These are phyloP conservation scores for Phalaenopsis aphrodite DNA, from an alignment of 106 monocot species.

Conservation along the genomic window DNA sequence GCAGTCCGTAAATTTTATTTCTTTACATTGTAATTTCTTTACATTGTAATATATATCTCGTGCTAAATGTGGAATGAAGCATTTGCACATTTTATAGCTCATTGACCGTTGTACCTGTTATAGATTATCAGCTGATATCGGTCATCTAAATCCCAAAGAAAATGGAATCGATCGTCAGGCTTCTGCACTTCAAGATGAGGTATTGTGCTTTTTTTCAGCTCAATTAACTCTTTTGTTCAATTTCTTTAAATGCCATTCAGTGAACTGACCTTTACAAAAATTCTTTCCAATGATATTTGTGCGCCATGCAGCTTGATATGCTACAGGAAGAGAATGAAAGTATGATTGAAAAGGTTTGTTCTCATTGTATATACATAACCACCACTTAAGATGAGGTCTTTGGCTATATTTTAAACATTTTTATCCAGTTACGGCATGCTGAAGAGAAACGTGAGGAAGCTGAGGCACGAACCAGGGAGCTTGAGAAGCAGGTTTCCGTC, in stretches of 20 bases:
- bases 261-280: background rate
- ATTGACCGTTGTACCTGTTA: slow-evolving; percentile 2
- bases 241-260: background rate
- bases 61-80: background rate
- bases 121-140: slow-evolving; percentile 54
- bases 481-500: slow-evolving; percentile 75
- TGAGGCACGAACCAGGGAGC: slow-evolving; percentile 73
- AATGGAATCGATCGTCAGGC: slow-evolving; percentile 46
- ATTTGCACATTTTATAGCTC: background rate
- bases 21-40: too few relatives aligned
- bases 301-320: slow-evolving; percentile 75
- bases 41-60: too few relatives aligned
- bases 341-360: slow-evolving; percentile 68
- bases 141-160: slow-evolving; percentile 36
- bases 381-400: background rate
- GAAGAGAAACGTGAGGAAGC: slow-evolving; percentile 69
- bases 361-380: background rate
- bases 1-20: too few relatives aligned
- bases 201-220: slow-evolving; percentile 14
- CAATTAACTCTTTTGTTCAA: background rate
- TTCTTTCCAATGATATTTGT: background rate
- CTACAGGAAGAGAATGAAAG: slow-evolving; percentile 95
- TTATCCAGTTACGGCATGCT: slow-evolving; percentile 50
- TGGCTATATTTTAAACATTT: slow-evolving; percentile 1
- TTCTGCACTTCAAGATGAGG: slow-evolving; percentile 89